Evolutionary conservation across 495 filamentous ascomycete genomes (phyloP).

Genomic region (Saxophila tyrrhenica): DNA sequence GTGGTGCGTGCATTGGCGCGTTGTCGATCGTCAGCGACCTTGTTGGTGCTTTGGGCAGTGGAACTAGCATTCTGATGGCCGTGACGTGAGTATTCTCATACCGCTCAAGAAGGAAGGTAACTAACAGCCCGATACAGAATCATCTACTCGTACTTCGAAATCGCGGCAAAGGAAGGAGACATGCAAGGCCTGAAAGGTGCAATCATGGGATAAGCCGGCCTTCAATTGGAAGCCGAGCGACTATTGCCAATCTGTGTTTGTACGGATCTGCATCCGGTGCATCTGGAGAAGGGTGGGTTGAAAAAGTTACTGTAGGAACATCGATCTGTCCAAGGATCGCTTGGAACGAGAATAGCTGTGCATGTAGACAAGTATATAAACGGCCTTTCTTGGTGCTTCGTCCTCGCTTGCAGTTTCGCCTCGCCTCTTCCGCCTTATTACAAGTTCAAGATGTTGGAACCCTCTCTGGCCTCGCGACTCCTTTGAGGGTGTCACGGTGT

Average conservation of each 20-base stretch:
- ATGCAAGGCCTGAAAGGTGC: constrained; percentile 85
- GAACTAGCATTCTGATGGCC: constrained; percentile 94
- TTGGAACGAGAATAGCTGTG: neutral
- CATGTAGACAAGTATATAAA: neutral
- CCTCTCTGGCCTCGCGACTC: no score
- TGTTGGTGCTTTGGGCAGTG: constrained; percentile 88
- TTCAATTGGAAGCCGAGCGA: neutral
- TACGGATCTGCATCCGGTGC: neutral
- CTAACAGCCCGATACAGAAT: constrained; percentile 49
- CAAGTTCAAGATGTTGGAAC: neutral
- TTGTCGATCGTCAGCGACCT: constrained; percentile 92
- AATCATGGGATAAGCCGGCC: constrained; percentile 35
- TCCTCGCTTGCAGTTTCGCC: neutral
- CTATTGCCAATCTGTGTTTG: neutral
- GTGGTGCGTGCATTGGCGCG: constrained; percentile 97
- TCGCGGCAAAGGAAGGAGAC: constrained; percentile 96
- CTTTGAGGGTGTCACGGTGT: neutral
- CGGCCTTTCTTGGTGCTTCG: neutral
- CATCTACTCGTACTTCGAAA: constrained; percentile 98
- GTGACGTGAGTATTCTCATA: constrained; percentile 92
- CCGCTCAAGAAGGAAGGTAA: no score
- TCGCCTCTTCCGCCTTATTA: neutral
- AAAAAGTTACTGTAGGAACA: neutral
- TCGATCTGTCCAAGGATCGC: neutral
- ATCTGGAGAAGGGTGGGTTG: neutral